Percentiles rank a stretch among this genome's conserved stretches.
Evolutionary conservation across 768 basidiomycete species (phyloP).

Genomic region (Udeniomyces megalosporus): DNA sequence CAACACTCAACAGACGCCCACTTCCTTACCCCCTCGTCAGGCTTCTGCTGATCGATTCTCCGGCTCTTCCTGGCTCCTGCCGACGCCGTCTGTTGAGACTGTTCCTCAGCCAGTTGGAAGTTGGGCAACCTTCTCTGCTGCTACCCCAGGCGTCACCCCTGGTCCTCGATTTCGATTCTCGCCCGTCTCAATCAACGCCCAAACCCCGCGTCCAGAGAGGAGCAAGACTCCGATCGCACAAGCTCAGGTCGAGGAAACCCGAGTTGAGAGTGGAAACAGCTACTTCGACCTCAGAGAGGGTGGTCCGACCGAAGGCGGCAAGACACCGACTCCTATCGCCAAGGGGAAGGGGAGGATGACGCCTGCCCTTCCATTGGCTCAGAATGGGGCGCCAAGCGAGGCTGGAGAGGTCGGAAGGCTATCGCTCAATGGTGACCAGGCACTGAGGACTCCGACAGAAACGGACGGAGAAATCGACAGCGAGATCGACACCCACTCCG

Average conservation of each 20-base stretch:
- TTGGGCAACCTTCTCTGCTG: conserved; percentile 13
- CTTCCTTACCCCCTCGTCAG: background rate
- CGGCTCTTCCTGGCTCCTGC: conserved; percentile 1
- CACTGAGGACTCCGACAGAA: conserved; percentile 21
- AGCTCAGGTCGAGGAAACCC: background rate
- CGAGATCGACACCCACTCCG: conserved; percentile 6
- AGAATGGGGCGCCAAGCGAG: background rate
- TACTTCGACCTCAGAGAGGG: conserved; percentile 8
- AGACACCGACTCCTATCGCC: background rate
- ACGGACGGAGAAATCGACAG: conserved; percentile 19
- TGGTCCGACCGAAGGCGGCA: background rate
- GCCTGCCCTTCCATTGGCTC: no score
- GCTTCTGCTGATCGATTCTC: conserved; percentile 1
- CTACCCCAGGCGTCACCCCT: conserved; percentile 6
- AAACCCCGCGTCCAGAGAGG: background rate
- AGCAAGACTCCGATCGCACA: background rate
- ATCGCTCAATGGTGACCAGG: background rate
- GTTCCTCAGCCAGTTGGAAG: background rate
- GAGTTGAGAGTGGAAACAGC: background rate
- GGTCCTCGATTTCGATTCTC: background rate
- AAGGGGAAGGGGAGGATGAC: no score
- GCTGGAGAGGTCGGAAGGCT: background rate
- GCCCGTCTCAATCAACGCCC: background rate
- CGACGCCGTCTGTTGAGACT: no score
- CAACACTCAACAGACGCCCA: background rate